Percentiles rank a stretch among this genome's conserved stretches.
These are phyloP conservation scores for Candida lessepsii DNA, from an alignment of 805 yeast species.

Conservation along the genomic window DNA sequence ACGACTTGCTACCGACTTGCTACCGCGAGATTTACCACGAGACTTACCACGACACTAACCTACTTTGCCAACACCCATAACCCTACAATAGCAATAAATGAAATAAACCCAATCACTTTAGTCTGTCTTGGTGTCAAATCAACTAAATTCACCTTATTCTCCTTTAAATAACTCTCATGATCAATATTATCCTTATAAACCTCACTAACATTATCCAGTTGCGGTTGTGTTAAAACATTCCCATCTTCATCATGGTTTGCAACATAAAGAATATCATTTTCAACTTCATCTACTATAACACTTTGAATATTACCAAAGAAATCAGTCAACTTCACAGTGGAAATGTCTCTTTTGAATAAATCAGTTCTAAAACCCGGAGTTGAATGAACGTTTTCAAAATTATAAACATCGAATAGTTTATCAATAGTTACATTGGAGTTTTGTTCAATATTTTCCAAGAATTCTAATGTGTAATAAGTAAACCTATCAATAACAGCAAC, in stretches of 20 bases:
- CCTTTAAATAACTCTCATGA: slow-evolving; percentile 10
- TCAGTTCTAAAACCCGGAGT: slow-evolving; percentile 92
- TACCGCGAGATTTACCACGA: too few relatives aligned
- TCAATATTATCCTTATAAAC: slow-evolving; percentile 8
- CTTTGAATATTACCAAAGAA: slow-evolving; percentile 92
- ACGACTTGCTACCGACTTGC: too few relatives aligned
- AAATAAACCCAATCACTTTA: slow-evolving; percentile 16
- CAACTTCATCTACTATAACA: slow-evolving; percentile 60
- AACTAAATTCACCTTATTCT: slow-evolving; percentile 13
- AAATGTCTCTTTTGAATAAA: slow-evolving; percentile 61
- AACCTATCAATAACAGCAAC: slow-evolving; percentile 97
- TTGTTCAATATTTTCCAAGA: slow-evolving; percentile 76
- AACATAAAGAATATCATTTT: slow-evolving; percentile 40
- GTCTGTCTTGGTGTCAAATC: slow-evolving; percentile 16
- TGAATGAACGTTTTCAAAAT: slow-evolving; percentile 83
- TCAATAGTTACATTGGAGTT: slow-evolving; percentile 73
- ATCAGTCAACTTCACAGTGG: slow-evolving; percentile 79
- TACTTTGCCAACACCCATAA: slow-evolving; percentile 24
- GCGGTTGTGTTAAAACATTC: neutral
- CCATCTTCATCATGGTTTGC: slow-evolving; percentile 33
- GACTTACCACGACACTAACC: neutral
- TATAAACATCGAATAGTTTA: slow-evolving; percentile 81
- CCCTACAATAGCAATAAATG: slow-evolving; percentile 19
- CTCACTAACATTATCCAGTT: neutral
- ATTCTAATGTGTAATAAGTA: slow-evolving; percentile 88